Conservation (phyloP, 495 filamentous ascomycete genomes). For the Daldinia vernicosa region DNA sequence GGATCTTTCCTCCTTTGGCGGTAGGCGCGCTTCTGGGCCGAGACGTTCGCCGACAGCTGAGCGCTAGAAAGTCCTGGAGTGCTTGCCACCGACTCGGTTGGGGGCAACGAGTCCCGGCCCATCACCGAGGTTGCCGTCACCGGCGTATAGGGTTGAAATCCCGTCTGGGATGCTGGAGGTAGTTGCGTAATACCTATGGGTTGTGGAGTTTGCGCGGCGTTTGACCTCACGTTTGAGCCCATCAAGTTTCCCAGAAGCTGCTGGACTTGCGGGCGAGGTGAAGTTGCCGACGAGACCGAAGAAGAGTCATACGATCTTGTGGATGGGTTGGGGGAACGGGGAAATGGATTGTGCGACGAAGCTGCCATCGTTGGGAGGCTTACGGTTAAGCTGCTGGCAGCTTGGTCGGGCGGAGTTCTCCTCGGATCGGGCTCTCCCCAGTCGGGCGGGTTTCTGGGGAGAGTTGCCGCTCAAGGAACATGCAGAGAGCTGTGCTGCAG, state of each 20-base stretch:
- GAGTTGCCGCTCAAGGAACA: constrained; percentile 56
- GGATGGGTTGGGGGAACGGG: constrained; percentile 64
- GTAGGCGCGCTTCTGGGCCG: constrained; percentile 90
- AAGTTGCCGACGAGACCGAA: constrained; percentile 64
- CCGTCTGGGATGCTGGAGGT: constrained; percentile 49
- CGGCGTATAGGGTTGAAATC: constrained; percentile 59
- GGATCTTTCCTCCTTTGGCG: constrained; percentile 94
- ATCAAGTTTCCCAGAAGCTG: constrained; percentile 59
- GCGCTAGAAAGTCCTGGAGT: constrained; percentile 60
- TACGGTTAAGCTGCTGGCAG: constrained; percentile 41
- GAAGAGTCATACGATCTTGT: constrained; percentile 64
- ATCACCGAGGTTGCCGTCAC: constrained; percentile 57
- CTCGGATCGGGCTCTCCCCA: constrained; percentile 49
- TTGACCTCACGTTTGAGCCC: constrained; percentile 51
- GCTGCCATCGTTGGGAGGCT: constrained; percentile 60
- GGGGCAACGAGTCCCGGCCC: constrained; percentile 63
- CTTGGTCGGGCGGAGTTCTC: constrained; percentile 50
- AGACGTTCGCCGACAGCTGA: constrained; percentile 53
- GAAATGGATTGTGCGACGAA: constrained; percentile 60
- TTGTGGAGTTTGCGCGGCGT: constrained; percentile 51
- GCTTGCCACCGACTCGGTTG: constrained; percentile 60
- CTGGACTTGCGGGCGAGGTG: constrained; percentile 56
- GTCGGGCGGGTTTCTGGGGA: constrained; percentile 50
- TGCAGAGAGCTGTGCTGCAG: constrained; percentile 50
- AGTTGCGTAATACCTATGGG: constrained; percentile 56